Evolutionary conservation across 352 stramenopile species (phyloP).

Genomic region (Pythium aristosporum): DNA sequence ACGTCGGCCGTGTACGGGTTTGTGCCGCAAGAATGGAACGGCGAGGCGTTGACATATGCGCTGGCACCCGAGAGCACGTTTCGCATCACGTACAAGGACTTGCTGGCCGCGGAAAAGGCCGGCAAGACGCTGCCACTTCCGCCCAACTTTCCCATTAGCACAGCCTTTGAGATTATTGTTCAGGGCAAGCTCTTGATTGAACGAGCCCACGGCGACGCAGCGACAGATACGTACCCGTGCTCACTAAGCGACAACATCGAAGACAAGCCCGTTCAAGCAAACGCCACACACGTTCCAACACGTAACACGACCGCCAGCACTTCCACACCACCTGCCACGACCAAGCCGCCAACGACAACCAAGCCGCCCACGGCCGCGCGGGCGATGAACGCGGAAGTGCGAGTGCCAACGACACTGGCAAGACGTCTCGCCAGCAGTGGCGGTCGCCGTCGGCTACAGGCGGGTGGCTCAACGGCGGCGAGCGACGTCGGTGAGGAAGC

Average conservation of each 20-base stretch:
- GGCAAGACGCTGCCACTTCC: neutral
- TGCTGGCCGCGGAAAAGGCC: neutral
- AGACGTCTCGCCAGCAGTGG: too few relatives aligned
- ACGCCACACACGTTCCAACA: too few relatives aligned
- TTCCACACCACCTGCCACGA: neutral
- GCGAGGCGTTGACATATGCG: slow-evolving; percentile 26
- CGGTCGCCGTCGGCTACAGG: neutral
- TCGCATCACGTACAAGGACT: slow-evolving; percentile 12
- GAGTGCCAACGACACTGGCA: too few relatives aligned
- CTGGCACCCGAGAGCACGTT: slow-evolving; percentile 17
- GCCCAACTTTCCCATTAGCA: slow-evolving; percentile 16
- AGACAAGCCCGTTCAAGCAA: neutral
- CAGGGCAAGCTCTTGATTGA: slow-evolving; percentile 46
- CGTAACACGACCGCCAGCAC: neutral
- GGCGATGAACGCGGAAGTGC: too few relatives aligned
- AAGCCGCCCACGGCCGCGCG: too few relatives aligned
- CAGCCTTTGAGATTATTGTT: slow-evolving; percentile 37
- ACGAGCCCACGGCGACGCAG: slow-evolving; percentile 32
- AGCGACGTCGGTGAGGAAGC: slow-evolving; percentile 1
- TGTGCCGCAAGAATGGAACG: slow-evolving; percentile 47
- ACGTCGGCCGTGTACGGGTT: slow-evolving; percentile 52
- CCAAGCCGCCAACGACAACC: neutral
- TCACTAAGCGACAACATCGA: slow-evolving; percentile 33
- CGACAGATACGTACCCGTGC: slow-evolving; percentile 37
- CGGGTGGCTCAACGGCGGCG: neutral